Percentiles rank a stretch among this genome's conserved stretches.
Conservation (phyloP, 1,139 yeast species). For the Geotrichum europaeum region DNA sequence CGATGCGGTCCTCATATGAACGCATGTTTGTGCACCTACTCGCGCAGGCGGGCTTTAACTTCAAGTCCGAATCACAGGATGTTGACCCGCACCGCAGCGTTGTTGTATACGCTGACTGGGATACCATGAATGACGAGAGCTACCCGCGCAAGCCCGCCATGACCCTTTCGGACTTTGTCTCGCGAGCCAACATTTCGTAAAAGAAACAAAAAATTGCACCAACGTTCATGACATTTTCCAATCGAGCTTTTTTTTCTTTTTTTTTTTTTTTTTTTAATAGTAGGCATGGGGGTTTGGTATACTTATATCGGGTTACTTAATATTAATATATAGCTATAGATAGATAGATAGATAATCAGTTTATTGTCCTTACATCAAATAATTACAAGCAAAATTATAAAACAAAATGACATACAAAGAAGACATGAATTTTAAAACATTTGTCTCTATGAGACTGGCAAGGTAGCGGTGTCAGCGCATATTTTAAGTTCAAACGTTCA, state of each 20-base stretch:
- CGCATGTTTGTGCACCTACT: slow-evolving; percentile 66
- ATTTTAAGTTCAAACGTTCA: no score
- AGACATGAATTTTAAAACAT: no score
- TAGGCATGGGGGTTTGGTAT: no score
- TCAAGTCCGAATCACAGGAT: slow-evolving; percentile 72
- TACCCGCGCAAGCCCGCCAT: slow-evolving; percentile 14
- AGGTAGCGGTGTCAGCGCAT: no score
- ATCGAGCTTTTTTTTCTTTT: background rate
- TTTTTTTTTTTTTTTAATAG: background rate
- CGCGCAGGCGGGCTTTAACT: slow-evolving; percentile 47
- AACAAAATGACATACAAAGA: no score
- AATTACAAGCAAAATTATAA: no score
- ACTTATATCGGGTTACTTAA: no score
- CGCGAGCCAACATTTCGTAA: slow-evolving; percentile 13
- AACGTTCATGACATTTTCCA: background rate
- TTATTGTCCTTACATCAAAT: no score
- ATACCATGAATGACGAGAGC: slow-evolving; percentile 7
- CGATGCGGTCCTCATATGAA: slow-evolving; percentile 59
- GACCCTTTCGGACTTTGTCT: slow-evolving; percentile 14
- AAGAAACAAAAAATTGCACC: background rate
- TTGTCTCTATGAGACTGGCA: no score
- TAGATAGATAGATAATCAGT: no score
- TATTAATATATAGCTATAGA: no score
- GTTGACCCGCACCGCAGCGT: slow-evolving; percentile 74
- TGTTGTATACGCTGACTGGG: slow-evolving; percentile 39